phyloP scores from a whole-genome alignment of 345 rosid genomes.

The Lepidium didymum region DNA sequence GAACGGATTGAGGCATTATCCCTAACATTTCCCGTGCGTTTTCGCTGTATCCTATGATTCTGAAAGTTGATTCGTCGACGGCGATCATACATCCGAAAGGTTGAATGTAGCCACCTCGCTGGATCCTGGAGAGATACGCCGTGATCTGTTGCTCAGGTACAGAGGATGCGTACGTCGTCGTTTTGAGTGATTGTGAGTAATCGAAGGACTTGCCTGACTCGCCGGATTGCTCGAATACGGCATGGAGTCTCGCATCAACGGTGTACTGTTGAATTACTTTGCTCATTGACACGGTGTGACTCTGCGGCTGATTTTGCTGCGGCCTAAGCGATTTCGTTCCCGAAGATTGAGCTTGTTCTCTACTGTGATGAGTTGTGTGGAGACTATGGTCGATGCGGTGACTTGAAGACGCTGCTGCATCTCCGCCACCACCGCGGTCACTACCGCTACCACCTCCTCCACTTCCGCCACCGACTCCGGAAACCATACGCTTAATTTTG shows the following conservation, averaged over 20 bases:
- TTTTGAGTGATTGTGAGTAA: slow-evolving; percentile 63
- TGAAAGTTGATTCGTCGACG: slow-evolving; percentile 60
- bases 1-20: slow-evolving; percentile 73
- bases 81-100: slow-evolving; percentile 93
- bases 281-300: slow-evolving; percentile 38
- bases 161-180: slow-evolving; percentile 38
- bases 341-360: slow-evolving; percentile 38
- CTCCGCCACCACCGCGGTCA: background rate
- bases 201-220: slow-evolving; percentile 84
- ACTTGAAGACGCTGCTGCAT: background rate
- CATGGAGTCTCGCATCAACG: slow-evolving; percentile 83
- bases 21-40: slow-evolving; percentile 92
- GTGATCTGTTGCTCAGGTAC: slow-evolving; percentile 86
- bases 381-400: background rate
- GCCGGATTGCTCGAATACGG: slow-evolving; percentile 81
- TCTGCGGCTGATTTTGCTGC: background rate
- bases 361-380: background rate
- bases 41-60: slow-evolving; percentile 70
- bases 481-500: background rate
- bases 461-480: background rate
- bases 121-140: slow-evolving; percentile 74
- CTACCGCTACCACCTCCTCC: background rate
- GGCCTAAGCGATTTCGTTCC: slow-evolving; percentile 39
- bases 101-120: slow-evolving; percentile 86
- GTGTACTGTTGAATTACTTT: slow-evolving; percentile 96